Percentiles rank a stretch among this genome's conserved stretches.
Conservation (phyloP, 805 yeast species). For the Candida berthetii region DNA sequence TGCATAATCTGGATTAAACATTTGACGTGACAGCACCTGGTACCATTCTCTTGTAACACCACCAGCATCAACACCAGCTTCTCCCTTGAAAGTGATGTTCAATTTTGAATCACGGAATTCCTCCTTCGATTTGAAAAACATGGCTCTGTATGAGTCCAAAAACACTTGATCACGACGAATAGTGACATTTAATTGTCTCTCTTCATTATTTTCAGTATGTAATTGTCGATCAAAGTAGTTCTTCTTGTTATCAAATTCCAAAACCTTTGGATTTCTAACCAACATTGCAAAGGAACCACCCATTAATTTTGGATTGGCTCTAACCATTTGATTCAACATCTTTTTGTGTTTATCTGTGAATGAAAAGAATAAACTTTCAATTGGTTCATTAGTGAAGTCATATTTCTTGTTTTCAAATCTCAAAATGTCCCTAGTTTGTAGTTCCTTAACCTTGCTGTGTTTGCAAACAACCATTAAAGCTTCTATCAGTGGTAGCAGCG, state of each 20-base stretch:
- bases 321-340: conserved; percentile 84
- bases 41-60: conserved; percentile 98
- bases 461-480: conserved; percentile 95
- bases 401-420: conserved; percentile 58
- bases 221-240: conserved; percentile 75
- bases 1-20: conserved; percentile 95
- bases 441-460: conserved; percentile 60
- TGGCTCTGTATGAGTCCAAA: conserved; percentile 78
- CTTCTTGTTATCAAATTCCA: conserved; percentile 93
- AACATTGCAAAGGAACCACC: conserved; percentile 92
- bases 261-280: conserved; percentile 79
- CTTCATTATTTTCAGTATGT: conserved; percentile 39
- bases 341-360: conserved; percentile 88
- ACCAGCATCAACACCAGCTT: conserved; percentile 97
- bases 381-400: conserved; percentile 69
- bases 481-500: conserved; percentile 81
- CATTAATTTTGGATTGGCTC: conserved; percentile 87
- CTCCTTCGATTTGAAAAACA: conserved; percentile 71
- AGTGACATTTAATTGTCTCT: conserved; percentile 48
- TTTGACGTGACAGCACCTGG: conserved; percentile 87
- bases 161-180: conserved; percentile 89
- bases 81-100: conserved; percentile 84
- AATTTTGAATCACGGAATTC: conserved; percentile 69
- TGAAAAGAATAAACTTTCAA: conserved; percentile 72
- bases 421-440: conserved; percentile 44